Base-by-base conservation (phyloP, 2,329 filamentous ascomycete species). In the Ophiostoma pallidulum region DNA sequence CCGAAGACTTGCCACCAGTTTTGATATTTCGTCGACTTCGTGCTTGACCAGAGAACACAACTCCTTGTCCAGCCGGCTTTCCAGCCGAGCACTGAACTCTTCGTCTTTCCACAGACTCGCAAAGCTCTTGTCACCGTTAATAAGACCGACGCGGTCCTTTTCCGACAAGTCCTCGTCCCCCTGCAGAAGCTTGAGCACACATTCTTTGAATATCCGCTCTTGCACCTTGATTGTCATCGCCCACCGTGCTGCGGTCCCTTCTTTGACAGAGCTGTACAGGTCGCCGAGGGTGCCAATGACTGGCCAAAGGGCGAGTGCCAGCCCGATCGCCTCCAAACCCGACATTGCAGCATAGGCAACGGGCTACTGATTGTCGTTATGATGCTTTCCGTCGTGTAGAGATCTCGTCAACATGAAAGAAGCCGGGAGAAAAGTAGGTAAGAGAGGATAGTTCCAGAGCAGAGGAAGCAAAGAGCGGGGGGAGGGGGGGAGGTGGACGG, bases 251-350 rank as follows among this genome's bases (percentile, higher is more conserved):
- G 46, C 46, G 1, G 53, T 36, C 8, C 53, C 51, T 12, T 51
- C 51, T 32, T 48, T 48, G 18, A 42, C 28, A 3, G 40, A 28
- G 6, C 24, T 32, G 45, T 53, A 53, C 14, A 54, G 32, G 0
- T 53, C 51, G 19, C 45, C 50, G 22, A 53, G 31, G 1, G 38
- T 36, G 3, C 33, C 24, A 16, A 54, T 9, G 9, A 51, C 51
- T 12, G 50, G 52, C 52, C 52, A 54, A 13, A 54, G 29, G 38
- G 52, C 51, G 13, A 54, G 46, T 7, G 48, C 52, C 41, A 54
- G 36, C 5, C 52, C 51, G 31, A 51, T 38, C 4, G 28, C 44
- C 36, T 54, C 52, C 5, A 53, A 24, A 8, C 52, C 52, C 18
- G 52, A 53, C 52, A 54, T 54, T 9, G 10, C 16, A 20, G 32